A percentile compares a stretch with the other conserved stretches of the same genome.
These are phyloP conservation scores for Xylariaceae sp. DNA, from an alignment of 2,329 filamentous ascomycete species.

Conservation along the genomic window DNA sequence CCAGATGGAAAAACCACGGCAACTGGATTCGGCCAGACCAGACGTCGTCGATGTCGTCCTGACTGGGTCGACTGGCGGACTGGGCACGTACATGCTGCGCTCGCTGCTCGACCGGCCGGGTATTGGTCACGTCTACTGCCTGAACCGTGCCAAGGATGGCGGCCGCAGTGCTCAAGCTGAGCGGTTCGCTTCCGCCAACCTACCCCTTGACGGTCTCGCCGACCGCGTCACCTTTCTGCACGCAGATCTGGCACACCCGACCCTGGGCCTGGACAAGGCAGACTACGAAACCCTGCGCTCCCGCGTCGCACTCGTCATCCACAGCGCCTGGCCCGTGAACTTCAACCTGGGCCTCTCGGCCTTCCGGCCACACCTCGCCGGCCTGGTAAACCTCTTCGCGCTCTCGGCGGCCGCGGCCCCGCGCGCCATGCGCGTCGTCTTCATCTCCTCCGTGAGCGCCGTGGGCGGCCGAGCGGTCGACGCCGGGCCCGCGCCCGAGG, in stretches of 20 bases:
- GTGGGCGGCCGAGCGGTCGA: constrained; percentile 2
- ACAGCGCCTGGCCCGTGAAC: constrained; percentile 23
- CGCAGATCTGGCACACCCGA: constrained; percentile 16
- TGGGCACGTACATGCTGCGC: constrained; percentile 22
- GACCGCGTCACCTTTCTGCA: constrained; percentile 22
- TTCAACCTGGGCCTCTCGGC: constrained; percentile 20
- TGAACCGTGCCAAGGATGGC: constrained; percentile 23
- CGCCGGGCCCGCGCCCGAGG: constrained; percentile 14
- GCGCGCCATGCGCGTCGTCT: constrained; percentile 7
- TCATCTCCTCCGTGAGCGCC: constrained; percentile 22
- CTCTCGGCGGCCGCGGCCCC: constrained; percentile 7
- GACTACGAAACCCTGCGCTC: constrained; percentile 13
- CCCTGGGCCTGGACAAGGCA: constrained; percentile 12
- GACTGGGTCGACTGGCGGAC: constrained; percentile 25
- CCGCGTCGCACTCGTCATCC: constrained; percentile 17
- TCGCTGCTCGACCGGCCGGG: constrained; percentile 13
- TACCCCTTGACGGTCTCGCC: constrained; percentile 10
- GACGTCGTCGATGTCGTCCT: constrained; percentile 17
- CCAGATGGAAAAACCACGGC: constrained; percentile 6
- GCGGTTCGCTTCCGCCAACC: constrained; percentile 2
- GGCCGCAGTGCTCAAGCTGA: constrained; percentile 8
- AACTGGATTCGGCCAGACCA: neutral
- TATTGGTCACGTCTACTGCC: constrained; percentile 24
- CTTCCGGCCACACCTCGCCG: constrained; percentile 19
- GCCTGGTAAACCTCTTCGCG: constrained; percentile 18